Evolutionary conservation across 805 yeast species (phyloP), one percentile per base, ranked within the genome.

Genomic region (Wickerhamomyces tratensis): DNA sequence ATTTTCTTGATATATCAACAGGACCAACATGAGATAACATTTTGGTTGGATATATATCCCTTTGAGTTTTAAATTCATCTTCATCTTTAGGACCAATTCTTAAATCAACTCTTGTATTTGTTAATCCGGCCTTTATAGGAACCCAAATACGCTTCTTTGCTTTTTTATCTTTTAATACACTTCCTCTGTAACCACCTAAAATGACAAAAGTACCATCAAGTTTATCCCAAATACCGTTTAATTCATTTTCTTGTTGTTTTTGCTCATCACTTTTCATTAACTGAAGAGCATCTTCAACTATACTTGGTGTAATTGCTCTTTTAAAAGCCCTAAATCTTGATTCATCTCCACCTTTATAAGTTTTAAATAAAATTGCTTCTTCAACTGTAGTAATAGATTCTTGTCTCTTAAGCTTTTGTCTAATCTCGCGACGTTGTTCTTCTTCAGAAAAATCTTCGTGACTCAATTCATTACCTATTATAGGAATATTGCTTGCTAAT

Each of bases 181-280:
- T 77, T 3, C 97, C 97, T 52, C 97, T 68, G 60, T 84, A 89
- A 0, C 97, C 97, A 6, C 96, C 96, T 59, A 89, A 45, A 2
- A 89, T 67, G 2, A 89, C 75, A 2, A 89, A 70, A 54, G 88
- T 88, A 5, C 96, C 96, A 25, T 78, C 80, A 2, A 87, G 50
- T 26, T 73, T 74, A 45, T 74, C 71, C 68, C 69, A 82, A 31
- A 31, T 31, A 12, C n/a, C 5, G 11, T 31, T 31, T 2, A 80
- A 67, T 1, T 72, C 56, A 30, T 73, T 72, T 41, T 39, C 42
- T 8, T 39, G 38, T 31, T 47, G 47, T 33, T 48, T 47, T 15
- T 49, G 50, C 6, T 49, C 54, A 37, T 49, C 56, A 12, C 40
- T 41, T 38, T 12, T 39, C 30, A 15, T 37, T 27, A 11, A 37